Percentiles rank a stretch among this genome's conserved stretches.
Evolutionary conservation across 2,329 filamentous ascomycete species (phyloP).

Genomic region (Colletotrichum lentis): DNA sequence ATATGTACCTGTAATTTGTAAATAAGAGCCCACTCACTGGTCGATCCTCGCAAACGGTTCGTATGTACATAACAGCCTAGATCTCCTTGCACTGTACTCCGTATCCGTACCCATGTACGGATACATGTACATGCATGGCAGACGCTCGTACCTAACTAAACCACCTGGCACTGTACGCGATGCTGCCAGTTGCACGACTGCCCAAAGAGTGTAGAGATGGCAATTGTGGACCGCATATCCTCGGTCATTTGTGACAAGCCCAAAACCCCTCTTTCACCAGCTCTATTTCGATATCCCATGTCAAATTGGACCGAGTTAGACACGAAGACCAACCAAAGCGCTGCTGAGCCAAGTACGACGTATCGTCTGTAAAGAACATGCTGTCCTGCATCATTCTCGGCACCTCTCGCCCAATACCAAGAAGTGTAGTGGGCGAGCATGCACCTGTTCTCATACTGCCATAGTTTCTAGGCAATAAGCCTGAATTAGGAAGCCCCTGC

Average conservation of each 20-base stretch:
- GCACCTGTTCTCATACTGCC: not conserved
- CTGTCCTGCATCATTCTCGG: not conserved
- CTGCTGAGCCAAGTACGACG: not conserved
- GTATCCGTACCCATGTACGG: too few relatives aligned
- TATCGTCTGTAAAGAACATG: not conserved
- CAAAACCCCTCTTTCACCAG: not conserved
- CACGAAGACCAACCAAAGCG: not conserved
- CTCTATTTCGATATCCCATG: not conserved
- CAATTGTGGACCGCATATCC: not conserved
- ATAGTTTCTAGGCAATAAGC: not conserved
- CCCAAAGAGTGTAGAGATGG: not conserved
- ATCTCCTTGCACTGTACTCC: too few relatives aligned
- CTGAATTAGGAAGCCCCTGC: not conserved
- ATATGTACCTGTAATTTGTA: too few relatives aligned
- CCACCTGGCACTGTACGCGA: too few relatives aligned
- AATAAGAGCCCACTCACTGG: not conserved
- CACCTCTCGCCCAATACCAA: too few relatives aligned
- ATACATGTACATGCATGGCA: too few relatives aligned
- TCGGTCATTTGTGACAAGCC: not conserved
- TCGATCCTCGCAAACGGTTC: conserved; percentile 18
- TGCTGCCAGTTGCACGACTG: not conserved
- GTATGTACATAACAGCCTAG: conserved; percentile 6
- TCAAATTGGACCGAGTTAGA: not conserved
- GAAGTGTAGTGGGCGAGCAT: not conserved
- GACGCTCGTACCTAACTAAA: too few relatives aligned